Evolutionary conservation across 257 asterid species (phyloP).

Genomic region (Leonotis leonurus): DNA sequence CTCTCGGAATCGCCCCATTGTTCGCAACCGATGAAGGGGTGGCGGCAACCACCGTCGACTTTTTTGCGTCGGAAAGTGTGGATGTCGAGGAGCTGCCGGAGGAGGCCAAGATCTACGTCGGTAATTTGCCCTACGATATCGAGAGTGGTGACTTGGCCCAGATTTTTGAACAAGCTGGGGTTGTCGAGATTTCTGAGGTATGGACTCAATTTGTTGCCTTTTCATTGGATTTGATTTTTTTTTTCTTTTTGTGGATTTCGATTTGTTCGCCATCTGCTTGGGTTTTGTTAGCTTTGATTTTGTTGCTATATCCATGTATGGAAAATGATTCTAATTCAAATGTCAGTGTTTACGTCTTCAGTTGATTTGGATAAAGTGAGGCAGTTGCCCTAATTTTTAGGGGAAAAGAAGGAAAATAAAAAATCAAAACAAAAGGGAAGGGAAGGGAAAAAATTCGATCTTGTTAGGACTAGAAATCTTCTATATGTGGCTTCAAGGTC

Average conservation of each 20-base stretch:
- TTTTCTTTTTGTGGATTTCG: background rate
- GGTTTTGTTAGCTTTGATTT: background rate
- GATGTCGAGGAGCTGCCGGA: no score
- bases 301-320: no score
- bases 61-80: background rate
- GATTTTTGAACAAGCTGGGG: slow-evolving; percentile 68
- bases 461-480: background rate
- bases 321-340: no score
- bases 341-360: no score
- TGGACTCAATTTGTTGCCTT: background rate
- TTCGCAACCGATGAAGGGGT: slow-evolving; percentile 12
- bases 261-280: background rate
- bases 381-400: background rate
- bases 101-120: slow-evolving; percentile 77
- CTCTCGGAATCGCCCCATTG: slow-evolving; percentile 22
- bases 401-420: background rate
- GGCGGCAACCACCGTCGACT: slow-evolving; percentile 2
- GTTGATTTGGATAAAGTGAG: background rate
- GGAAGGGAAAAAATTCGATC: background rate
- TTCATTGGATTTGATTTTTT: background rate
- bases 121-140: slow-evolving; percentile 71
- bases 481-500: background rate
- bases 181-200: slow-evolving; percentile 85
- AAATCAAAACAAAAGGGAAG: background rate
- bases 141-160: slow-evolving; percentile 62